A percentile compares a stretch with the other conserved stretches of the same genome.
Conservation (phyloP, 2,329 filamentous ascomycete species). For the Colletotrichum ledebouriae region DNA sequence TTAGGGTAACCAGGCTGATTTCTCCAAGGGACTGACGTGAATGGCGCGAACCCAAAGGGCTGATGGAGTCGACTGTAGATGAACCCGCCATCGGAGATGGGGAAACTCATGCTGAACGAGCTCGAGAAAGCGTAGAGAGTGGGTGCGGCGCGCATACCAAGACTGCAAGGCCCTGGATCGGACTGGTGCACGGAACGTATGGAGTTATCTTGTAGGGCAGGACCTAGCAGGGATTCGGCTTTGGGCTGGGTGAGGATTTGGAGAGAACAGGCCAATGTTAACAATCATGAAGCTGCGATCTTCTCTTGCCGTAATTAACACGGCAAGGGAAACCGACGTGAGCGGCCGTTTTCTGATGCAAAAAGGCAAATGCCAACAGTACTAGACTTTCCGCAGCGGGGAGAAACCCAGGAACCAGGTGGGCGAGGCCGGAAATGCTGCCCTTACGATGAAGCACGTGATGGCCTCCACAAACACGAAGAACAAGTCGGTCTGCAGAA, state of each 20-base stretch:
- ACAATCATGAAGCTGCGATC: conserved; percentile 7
- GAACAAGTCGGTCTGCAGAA: background rate
- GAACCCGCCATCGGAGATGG: conserved; percentile 24
- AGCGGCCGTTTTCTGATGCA: background rate
- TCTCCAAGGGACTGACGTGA: conserved; percentile 11
- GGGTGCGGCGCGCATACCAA: conserved; percentile 16
- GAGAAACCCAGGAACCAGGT: background rate
- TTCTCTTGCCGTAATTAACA: conserved; percentile 8
- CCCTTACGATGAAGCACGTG: conserved; percentile 7
- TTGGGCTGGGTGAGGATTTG: conserved; percentile 11
- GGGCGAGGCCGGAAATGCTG: background rate
- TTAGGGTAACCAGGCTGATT: background rate
- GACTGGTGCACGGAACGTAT: conserved; percentile 29
- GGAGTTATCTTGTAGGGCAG: conserved; percentile 27
- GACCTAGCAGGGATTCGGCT: conserved; percentile 10
- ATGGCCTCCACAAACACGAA: background rate
- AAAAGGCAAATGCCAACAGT: conserved; percentile 5
- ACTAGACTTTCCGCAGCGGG: background rate
- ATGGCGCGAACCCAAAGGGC: conserved; percentile 7
- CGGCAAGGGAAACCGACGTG: background rate
- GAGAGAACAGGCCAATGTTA: conserved; percentile 3
- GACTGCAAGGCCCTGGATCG: conserved; percentile 11
- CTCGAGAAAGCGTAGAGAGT: background rate
- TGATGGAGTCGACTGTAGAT: conserved; percentile 22
- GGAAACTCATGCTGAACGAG: conserved; percentile 1